These are phyloP conservation scores for Candida silvatica DNA, from an alignment of 805 yeast genomes.

Conservation along the genomic window DNA sequence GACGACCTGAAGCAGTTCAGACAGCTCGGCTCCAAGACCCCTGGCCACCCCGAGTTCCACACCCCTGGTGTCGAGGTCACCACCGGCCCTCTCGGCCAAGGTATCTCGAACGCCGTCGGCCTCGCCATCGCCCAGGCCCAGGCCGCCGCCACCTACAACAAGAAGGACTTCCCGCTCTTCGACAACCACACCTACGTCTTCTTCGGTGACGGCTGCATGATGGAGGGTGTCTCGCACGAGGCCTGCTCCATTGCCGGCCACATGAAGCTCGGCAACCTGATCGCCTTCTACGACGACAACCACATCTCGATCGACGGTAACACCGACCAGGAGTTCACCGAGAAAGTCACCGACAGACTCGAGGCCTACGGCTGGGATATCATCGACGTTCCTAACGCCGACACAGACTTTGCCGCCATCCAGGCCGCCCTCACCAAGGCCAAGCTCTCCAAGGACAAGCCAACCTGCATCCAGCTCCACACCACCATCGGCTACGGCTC, in stretches of 20 bases:
- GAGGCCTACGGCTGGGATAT: slow-evolving; percentile 95
- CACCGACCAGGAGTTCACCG: slow-evolving; percentile 86
- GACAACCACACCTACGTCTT: slow-evolving; percentile 62
- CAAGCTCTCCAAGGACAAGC: slow-evolving; percentile 69
- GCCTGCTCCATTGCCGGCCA: slow-evolving; percentile 95
- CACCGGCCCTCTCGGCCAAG: slow-evolving; percentile 99
- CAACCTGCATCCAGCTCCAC: slow-evolving; percentile 79
- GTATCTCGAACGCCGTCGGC: slow-evolving; percentile 94
- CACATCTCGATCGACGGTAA: slow-evolving; percentile 94
- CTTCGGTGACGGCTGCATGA: slow-evolving; percentile 96
- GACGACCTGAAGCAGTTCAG: slow-evolving; percentile 89
- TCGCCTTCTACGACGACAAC: slow-evolving; percentile 95
- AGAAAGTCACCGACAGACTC: slow-evolving; percentile 78
- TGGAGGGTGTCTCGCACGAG: slow-evolving; percentile 97
- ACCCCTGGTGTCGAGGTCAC: slow-evolving; percentile 94
- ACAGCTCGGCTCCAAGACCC: slow-evolving; percentile 83
- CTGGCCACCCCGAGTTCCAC: slow-evolving; percentile 96
- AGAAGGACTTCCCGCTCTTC: slow-evolving; percentile 58
- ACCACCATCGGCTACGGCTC: slow-evolving; percentile 97
- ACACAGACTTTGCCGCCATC: slow-evolving; percentile 67
- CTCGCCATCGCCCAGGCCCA: slow-evolving; percentile 90
- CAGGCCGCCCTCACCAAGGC: slow-evolving; percentile 70
- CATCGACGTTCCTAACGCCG: slow-evolving; percentile 68
- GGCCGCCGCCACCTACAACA: slow-evolving; percentile 88
- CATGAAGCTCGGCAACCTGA: slow-evolving; percentile 84